A percentile compares a stretch with the other conserved stretches of the same genome.
These are phyloP conservation scores for Inga laurina DNA, from an alignment of 306 rosid genomes.

Conservation along the genomic window DNA sequence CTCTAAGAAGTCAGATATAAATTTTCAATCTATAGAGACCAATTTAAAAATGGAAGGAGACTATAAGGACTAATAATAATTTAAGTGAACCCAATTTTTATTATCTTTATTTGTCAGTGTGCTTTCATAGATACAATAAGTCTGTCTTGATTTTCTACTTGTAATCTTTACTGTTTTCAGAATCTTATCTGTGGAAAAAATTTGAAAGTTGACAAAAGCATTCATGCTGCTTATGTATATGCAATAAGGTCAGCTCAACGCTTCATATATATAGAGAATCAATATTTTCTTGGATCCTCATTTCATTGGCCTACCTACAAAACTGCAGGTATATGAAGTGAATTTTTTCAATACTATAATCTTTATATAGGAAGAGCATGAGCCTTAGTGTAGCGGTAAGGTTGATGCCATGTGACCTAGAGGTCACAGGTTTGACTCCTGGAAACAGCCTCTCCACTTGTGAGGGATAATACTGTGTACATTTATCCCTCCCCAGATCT, in stretches of 20 bases:
- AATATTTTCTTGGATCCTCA: slow-evolving; percentile 77
- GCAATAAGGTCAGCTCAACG: slow-evolving; percentile 76
- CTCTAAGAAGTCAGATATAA: background rate
- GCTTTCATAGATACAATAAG: background rate
- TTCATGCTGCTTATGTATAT: slow-evolving; percentile 64
- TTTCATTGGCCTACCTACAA: slow-evolving; percentile 73
- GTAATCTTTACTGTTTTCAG: slow-evolving; percentile 41
- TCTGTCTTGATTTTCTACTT: slow-evolving; percentile 8
- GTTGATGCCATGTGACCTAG: too few species aligned
- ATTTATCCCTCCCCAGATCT: too few species aligned
- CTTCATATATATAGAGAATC: slow-evolving; percentile 66
- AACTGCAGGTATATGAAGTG: slow-evolving; percentile 59
- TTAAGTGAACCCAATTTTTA: slow-evolving; percentile 5
- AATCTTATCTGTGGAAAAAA: slow-evolving; percentile 73
- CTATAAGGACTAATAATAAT: background rate
- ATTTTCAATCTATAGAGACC: background rate
- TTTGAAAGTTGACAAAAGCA: slow-evolving; percentile 72
- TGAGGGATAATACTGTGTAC: too few species aligned
- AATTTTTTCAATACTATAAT: background rate
- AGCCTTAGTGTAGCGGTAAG: too few species aligned
- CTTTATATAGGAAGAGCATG: background rate
- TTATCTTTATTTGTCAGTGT: background rate
- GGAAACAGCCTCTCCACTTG: too few species aligned
- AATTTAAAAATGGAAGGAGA: background rate
- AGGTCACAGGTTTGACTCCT: too few species aligned